Evolutionary conservation across 805 yeast species (phyloP), one percentile per base, ranked within the genome.

Genomic region (Sugiyamaella qingdaonensis): DNA sequence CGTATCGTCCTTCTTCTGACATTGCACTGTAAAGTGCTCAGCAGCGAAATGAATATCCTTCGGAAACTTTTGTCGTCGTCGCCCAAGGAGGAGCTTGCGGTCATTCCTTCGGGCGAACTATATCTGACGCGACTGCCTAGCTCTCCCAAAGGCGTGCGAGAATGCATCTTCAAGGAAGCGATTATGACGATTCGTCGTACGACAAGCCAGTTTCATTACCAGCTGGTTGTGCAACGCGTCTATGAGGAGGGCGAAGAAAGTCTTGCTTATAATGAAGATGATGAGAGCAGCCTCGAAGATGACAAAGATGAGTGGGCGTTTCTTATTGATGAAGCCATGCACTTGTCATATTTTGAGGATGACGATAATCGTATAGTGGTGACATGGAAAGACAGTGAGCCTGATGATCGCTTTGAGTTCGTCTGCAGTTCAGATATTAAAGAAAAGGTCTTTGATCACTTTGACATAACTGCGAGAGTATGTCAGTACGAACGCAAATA

Each of bases 331-430:
- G 81, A 80, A 55, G 78, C 78, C 2, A 71, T 92, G 52, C 71
- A 76, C 37, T 73, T 91, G 48, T 75, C 80, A 54, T 75, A 78
- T 53, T 74, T 73, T 53, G 73, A 78, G 53, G 77, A 78, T 50
- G 68, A 73, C 39, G 79, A 80, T 35, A 86, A 84, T 1, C 71
- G 77, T 2, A 70, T 75, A 37, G 81, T 84, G 1, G 77, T 92
- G 27, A 74, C 85, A 0, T 92, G 98, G 98, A 75, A 72, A 11
- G 96, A 94, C 66, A 97, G 96, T n/a, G 97, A 91, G 62, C 75
- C 77, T 4, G 97, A 89, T 21, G 97, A 91, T 63, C 71, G 75
- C 57, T 89, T 85, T 68, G 95, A 90, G 68, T 91, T 88, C 69
- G 76, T 86, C 19, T 80, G 88, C 48, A 88, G 82, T 56, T 78